Percentiles rank a stretch among this genome's conserved stretches.
phyloP scores from a whole-genome alignment of 345 rosid species.

The Eucalyptus regnans region DNA sequence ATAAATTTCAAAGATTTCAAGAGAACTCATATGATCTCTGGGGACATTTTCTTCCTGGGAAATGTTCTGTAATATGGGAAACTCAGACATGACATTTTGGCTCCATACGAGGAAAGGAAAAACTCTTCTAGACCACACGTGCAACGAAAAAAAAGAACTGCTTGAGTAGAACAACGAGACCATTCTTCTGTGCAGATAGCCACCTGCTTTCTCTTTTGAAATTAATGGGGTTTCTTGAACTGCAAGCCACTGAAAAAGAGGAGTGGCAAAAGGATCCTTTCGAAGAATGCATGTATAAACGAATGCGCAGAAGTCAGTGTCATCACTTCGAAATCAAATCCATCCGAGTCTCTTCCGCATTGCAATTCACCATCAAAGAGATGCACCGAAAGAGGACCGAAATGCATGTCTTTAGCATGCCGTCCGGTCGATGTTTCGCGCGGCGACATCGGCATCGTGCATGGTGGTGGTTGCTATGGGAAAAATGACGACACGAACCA shows the following conservation, averaged over 20 bases:
- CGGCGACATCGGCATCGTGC: background rate
- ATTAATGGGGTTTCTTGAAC: background rate
- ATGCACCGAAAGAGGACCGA: background rate
- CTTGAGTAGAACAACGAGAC: background rate
- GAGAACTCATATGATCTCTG: background rate
- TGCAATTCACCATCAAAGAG: background rate
- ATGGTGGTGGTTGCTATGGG: background rate
- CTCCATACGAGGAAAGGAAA: background rate
- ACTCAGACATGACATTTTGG: background rate
- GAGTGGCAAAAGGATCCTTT: background rate
- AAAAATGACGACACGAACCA: background rate
- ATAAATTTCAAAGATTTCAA: background rate
- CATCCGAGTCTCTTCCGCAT: background rate
- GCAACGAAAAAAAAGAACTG: background rate
- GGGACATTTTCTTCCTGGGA: background rate
- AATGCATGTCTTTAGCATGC: background rate
- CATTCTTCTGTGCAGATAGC: background rate
- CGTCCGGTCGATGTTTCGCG: background rate
- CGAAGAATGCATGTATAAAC: background rate
- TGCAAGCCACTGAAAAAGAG: background rate
- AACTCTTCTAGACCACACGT: background rate
- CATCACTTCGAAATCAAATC: background rate
- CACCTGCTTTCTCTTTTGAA: background rate
- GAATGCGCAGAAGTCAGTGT: background rate
- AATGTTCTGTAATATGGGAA: background rate